Evolutionary conservation across 495 filamentous ascomycete species (phyloP).

Genomic region (Tuber umbilicatum): DNA sequence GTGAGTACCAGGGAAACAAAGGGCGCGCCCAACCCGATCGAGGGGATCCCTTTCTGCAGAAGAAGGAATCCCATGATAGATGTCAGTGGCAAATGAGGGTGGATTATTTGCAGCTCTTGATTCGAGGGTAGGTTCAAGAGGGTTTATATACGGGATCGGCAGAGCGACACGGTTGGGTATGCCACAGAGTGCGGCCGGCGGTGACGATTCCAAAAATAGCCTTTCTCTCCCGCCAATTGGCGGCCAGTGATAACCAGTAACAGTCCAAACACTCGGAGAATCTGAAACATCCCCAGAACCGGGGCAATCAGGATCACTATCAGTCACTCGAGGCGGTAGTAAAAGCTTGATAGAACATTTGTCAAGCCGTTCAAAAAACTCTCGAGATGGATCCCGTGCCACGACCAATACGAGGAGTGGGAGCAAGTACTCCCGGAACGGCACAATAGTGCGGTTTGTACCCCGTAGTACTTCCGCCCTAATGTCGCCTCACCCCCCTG

Average conservation of each 20-base stretch:
- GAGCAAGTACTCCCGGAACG: background rate
- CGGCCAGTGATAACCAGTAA: background rate
- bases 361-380: background rate
- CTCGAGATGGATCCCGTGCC: background rate
- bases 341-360: background rate
- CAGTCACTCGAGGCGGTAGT: background rate
- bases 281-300: background rate
- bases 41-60: background rate
- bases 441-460: background rate
- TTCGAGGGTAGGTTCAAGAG: background rate
- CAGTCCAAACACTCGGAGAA: background rate
- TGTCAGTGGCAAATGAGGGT: background rate
- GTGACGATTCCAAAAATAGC: background rate
- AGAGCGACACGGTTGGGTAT: background rate
- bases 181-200: background rate
- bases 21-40: background rate
- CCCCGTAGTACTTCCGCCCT: background rate
- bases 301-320: background rate
- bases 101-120: background rate
- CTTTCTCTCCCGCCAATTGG: background rate
- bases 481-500: background rate
- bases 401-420: background rate
- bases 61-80: background rate
- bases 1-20: background rate
- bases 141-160: constrained; percentile 1